Conservation (phyloP, 176 grass and related monocot species). For the Rhynchospora pubera region DNA sequence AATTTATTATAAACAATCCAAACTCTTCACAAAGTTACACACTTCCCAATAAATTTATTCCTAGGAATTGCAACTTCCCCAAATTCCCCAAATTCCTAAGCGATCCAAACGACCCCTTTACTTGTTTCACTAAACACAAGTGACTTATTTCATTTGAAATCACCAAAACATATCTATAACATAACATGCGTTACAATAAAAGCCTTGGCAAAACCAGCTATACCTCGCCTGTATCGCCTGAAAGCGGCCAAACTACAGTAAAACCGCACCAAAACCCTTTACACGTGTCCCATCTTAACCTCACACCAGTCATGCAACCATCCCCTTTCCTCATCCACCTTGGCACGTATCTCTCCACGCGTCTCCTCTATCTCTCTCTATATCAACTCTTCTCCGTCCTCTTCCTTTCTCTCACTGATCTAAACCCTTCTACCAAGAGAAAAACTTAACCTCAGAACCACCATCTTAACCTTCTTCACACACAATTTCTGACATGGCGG, state of each 20-base stretch:
- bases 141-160: neutral
- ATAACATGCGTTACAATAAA: neutral
- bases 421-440: neutral
- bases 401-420: neutral
- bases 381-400: constrained; percentile 14
- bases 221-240: constrained; percentile 56
- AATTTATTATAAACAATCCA: too few species aligned
- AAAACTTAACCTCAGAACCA: neutral
- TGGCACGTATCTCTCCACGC: constrained; percentile 25
- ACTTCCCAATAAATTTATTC: too few species aligned
- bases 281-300: constrained; percentile 38
- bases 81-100: too few species aligned
- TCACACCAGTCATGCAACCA: constrained; percentile 33
- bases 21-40: too few species aligned
- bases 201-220: neutral
- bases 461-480: neutral
- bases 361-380: constrained; percentile 18
- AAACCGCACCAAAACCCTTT: constrained; percentile 4
- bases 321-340: constrained; percentile 20
- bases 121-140: neutral
- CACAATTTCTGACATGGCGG: constrained; percentile 32
- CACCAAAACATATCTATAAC: neutral
- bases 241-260: neutral
- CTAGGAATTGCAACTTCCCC: too few species aligned
- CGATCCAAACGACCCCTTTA: too few species aligned